Base-by-base conservation (phyloP, 2,329 filamentous ascomycete species). In the Didymella lethalis region DNA sequence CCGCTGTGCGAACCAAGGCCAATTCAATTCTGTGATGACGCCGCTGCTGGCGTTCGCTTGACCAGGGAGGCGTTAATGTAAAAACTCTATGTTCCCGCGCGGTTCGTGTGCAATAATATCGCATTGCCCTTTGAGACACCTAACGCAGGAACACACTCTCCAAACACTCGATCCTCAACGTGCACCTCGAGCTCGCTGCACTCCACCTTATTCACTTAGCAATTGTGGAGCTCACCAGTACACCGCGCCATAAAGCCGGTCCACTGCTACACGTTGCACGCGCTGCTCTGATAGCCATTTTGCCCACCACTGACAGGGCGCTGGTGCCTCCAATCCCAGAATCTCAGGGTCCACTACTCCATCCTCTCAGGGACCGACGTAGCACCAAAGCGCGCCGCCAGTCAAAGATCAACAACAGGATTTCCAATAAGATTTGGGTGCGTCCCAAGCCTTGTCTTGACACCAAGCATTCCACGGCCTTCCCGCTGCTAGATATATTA, bases 401-500 rank as follows among this genome's bases (percentile, higher is more conserved):
- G 56, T 69, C 68, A 65, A 69, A 66, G 73, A 77, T 77, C 74
- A 69, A 52, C 73, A 59, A 47, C 59, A 45, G 62, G 59, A 59
- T 70, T 74, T 64, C 73, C 73, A 66, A 63, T 70, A 68, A 68
- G 64, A 74, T 68, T 59, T 52, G 48, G 58, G 45, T 64, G 64
- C 67, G 61, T 68, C 64, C 69, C 67, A 62, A 63, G 60, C 54
- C 63, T 57, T 61, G 56, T 59, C 54, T 60, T 57, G 52, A 52
- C 38, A 58, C 61, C 67, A 70, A 71, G 69, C 70, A 68, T 71
- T 72, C 69, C 67, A 64, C 50, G 56, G 63, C 64, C 63, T 64
- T 73, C 64, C 67, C 67, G 65, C 69, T 69, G 66, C 58, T 54
- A 69, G 55, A 69, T 66, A 71, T 73, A 74, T 54, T 70, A 73